Evolutionary conservation across 208 protist genomes (phyloP).

Genomic region (Trypanosoma platydactyli): DNA sequence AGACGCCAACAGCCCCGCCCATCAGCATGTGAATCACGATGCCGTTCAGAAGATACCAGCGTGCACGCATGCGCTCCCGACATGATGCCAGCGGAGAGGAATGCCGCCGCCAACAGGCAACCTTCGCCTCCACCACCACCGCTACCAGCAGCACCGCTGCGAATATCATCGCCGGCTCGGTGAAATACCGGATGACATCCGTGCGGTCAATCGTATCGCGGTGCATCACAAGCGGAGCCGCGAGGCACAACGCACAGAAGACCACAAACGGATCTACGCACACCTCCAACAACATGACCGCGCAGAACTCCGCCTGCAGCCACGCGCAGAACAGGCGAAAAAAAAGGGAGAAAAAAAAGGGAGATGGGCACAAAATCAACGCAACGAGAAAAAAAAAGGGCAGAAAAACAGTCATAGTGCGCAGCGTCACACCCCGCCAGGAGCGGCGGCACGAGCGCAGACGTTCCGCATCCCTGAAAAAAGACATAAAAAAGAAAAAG

Average conservation of each 20-base stretch:
- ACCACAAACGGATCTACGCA: slow-evolving; percentile 66
- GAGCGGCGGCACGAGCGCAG: no score
- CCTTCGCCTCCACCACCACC: slow-evolving; percentile 24
- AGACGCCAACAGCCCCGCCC: slow-evolving; percentile 68
- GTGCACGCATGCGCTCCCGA: slow-evolving; percentile 53
- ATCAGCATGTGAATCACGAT: slow-evolving; percentile 73
- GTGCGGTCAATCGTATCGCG: slow-evolving; percentile 33
- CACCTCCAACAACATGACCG: slow-evolving; percentile 32
- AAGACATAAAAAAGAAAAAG: slow-evolving; percentile 2
- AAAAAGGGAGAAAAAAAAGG: background rate
- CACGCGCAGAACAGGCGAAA: background rate
- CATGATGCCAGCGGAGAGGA: slow-evolving; percentile 18
- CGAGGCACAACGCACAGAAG: slow-evolving; percentile 58
- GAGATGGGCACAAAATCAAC: background rate
- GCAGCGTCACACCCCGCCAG: no score
- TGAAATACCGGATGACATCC: slow-evolving; percentile 51
- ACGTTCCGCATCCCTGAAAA: no score
- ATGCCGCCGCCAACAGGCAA: slow-evolving; percentile 5
- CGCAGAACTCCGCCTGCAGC: no score
- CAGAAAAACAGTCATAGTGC: no score
- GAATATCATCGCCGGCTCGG: slow-evolving; percentile 44
- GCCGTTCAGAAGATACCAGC: slow-evolving; percentile 83
- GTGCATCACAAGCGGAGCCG: slow-evolving; percentile 38
- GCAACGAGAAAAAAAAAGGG: background rate
- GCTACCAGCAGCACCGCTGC: slow-evolving; percentile 26